A percentile compares a stretch with the other conserved stretches of the same genome.
These are phyloP conservation scores for Crithidia thermophila DNA, from an alignment of 208 protist genomes.

Conservation along the genomic window DNA sequence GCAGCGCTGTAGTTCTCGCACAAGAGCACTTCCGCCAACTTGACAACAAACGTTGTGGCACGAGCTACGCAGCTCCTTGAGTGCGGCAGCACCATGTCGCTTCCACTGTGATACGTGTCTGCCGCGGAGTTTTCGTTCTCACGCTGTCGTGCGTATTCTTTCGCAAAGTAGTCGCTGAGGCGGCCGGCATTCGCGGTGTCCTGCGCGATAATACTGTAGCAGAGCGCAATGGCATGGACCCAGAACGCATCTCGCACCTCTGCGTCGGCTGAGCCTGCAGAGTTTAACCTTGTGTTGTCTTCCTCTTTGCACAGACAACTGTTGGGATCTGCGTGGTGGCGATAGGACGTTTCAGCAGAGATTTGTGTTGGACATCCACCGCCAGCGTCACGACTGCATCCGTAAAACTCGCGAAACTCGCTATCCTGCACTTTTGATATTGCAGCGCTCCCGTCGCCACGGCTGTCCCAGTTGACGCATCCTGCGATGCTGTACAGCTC, in stretches of 20 bases:
- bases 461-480: not conserved
- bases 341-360: not conserved
- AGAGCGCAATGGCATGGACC: conserved; percentile 24
- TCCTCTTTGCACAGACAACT: no score
- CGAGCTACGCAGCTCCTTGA: not conserved
- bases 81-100: not conserved
- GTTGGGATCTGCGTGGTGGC: no score
- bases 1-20: conserved; percentile 21
- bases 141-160: not conserved
- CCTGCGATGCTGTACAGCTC: not conserved
- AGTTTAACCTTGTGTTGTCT: no score
- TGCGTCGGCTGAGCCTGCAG: not conserved
- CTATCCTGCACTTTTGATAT: not conserved
- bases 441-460: no score
- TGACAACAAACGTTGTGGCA: conserved; percentile 3
- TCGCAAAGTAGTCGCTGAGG: conserved; percentile 9
- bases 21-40: not conserved
- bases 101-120: not conserved
- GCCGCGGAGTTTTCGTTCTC: no score
- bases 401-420: conserved; percentile 20
- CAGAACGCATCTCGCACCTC: conserved; percentile 17
- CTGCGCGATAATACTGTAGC: conserved; percentile 20
- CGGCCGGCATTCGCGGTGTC: conserved; percentile 12
- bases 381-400: not conserved
- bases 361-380: not conserved